phyloP scores from a whole-genome alignment of 768 basidiomycete species.

The Panellus pusillus region DNA sequence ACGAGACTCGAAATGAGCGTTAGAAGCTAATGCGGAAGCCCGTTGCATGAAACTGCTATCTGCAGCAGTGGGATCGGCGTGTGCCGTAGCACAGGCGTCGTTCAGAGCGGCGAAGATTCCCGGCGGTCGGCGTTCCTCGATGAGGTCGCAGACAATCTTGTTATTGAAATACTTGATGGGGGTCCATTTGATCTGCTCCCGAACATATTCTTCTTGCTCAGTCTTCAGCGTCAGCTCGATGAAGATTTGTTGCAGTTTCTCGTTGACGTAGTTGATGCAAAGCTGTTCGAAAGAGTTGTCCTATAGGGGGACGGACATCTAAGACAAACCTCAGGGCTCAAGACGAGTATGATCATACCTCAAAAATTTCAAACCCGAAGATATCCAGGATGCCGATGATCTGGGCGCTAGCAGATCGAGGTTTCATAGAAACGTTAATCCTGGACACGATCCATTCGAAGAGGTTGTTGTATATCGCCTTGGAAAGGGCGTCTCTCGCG shows the following conservation, averaged over 20 bases:
- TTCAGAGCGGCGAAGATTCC: slow-evolving; percentile 98
- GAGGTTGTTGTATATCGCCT: slow-evolving; percentile 96
- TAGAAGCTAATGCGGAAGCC: slow-evolving; percentile 74
- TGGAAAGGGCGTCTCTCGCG: slow-evolving; percentile 88
- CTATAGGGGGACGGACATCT: slow-evolving; percentile 35
- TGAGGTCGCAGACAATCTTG: slow-evolving; percentile 96
- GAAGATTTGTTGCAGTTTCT: slow-evolving; percentile 99
- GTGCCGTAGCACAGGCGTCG: slow-evolving; percentile 98
- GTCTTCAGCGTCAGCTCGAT: slow-evolving; percentile 98
- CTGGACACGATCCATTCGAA: slow-evolving; percentile 99
- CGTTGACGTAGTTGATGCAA: slow-evolving; percentile 99
- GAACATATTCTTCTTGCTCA: slow-evolving; percentile 98
- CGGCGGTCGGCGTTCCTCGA: slow-evolving; percentile 94
- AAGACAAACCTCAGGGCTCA: background rate
- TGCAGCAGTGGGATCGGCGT: slow-evolving; percentile 94
- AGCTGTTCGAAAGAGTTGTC: slow-evolving; percentile 97
- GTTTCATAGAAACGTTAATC: slow-evolving; percentile 95
- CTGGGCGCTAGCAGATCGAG: slow-evolving; percentile 68
- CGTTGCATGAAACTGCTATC: slow-evolving; percentile 97
- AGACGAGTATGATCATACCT: slow-evolving; percentile 44
- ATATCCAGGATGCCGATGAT: slow-evolving; percentile 98
- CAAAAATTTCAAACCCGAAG: slow-evolving; percentile 98
- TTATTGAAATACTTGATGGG: slow-evolving; percentile 99
- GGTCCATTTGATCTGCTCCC: slow-evolving; percentile 98
- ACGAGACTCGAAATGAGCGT: slow-evolving; percentile 93